Evolutionary conservation across 202 grass and related monocot genomes (phyloP).

Genomic region (Setaria viridis): DNA sequence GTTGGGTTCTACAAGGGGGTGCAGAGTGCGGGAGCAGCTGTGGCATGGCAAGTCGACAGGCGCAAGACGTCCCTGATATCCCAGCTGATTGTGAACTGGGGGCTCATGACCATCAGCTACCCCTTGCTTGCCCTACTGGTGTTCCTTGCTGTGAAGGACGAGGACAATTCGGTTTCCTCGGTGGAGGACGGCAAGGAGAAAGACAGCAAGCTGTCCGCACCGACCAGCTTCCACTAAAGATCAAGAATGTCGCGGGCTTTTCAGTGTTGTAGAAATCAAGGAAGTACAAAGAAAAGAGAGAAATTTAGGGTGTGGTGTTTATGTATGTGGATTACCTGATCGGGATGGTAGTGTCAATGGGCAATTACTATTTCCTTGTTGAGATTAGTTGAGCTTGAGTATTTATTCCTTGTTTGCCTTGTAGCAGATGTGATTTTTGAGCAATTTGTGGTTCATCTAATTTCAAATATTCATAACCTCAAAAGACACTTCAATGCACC

Average conservation of each 20-base stretch:
- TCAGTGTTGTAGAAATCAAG: neutral
- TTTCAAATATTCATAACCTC: too few relatives aligned
- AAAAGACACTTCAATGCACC: too few relatives aligned
- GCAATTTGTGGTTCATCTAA: neutral
- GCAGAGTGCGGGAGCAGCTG: conserved; percentile 87
- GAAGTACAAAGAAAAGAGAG: neutral
- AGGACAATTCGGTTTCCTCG: conserved; percentile 18
- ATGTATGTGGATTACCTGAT: conserved; percentile 23
- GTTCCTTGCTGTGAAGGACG: conserved; percentile 80
- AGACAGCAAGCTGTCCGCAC: conserved; percentile 8
- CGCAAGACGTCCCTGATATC: conserved; percentile 44
- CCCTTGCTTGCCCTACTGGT: conserved; percentile 75
- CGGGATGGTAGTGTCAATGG: neutral
- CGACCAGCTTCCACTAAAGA: conserved; percentile 45
- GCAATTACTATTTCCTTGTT: neutral
- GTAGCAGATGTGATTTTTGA: neutral
- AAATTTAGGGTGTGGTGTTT: neutral
- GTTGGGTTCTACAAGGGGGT: conserved; percentile 95
- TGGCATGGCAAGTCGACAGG: conserved; percentile 82
- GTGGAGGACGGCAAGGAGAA: conserved; percentile 46
- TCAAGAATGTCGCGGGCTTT: rapidly evolving
- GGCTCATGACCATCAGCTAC: conserved; percentile 79
- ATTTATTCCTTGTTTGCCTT: neutral
- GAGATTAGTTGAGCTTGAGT: neutral
- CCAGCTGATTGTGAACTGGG: conserved; percentile 86